Percentiles rank a stretch among this genome's conserved stretches.
Evolutionary conservation across 2,329 filamentous ascomycete genomes (phyloP).

Genomic region (Xenoacremonium recifei): DNA sequence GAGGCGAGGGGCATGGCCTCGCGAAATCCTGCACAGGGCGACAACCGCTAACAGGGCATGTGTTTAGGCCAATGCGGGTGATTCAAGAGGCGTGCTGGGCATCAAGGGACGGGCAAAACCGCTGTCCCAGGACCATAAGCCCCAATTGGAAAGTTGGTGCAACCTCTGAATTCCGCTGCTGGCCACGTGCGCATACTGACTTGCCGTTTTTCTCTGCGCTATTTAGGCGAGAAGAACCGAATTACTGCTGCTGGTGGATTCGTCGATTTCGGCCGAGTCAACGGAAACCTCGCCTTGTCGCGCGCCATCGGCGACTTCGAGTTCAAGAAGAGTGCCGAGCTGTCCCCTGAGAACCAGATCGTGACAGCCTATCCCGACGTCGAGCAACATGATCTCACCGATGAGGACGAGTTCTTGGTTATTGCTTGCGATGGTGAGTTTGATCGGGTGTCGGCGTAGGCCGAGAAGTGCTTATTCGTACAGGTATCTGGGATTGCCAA

Average conservation of each 20-base stretch:
- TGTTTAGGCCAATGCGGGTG: constrained; percentile 86
- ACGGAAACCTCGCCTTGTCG: constrained; percentile 94
- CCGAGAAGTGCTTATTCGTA: constrained; percentile 19
- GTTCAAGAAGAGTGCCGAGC: constrained; percentile 98
- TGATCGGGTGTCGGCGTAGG: constrained; percentile 1
- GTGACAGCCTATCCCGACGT: constrained; percentile 97
- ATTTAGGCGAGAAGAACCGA: constrained; percentile 84
- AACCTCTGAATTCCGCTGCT: constrained; percentile 5
- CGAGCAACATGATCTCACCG: constrained; percentile 81
- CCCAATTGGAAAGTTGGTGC: constrained; percentile 88
- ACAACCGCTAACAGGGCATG: constrained; percentile 19
- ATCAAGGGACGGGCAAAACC: constrained; percentile 98
- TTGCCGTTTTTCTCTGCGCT: constrained; percentile 6
- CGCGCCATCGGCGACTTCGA: constrained; percentile 98
- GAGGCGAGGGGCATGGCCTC: constrained; percentile 12
- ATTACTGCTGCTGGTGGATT: constrained; percentile 96
- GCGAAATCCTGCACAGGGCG: too few species aligned
- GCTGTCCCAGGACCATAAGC: constrained; percentile 98
- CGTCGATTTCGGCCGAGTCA: constrained; percentile 97
- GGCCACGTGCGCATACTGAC: constrained; percentile 12
- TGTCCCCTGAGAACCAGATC: constrained; percentile 97
- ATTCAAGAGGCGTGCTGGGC: constrained; percentile 91
- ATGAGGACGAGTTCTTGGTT: constrained; percentile 94
- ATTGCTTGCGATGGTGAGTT: constrained; percentile 85
- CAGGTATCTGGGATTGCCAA: constrained; percentile 99